Evolutionary conservation across 1,284 basidiomycete species (phyloP).

Genomic region (Uromyces viciae-fabae): DNA sequence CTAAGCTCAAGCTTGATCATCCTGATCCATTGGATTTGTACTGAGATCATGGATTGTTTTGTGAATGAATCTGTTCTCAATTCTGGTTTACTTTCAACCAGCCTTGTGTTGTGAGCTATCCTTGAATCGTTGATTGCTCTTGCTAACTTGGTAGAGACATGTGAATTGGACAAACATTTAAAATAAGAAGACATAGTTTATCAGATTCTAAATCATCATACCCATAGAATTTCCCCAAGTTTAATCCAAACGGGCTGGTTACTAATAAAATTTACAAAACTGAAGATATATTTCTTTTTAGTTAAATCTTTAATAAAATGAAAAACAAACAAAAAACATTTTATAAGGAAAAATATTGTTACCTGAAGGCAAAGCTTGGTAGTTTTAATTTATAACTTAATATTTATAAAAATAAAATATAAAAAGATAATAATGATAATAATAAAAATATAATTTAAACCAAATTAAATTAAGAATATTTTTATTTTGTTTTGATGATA

Average conservation of each 20-base stretch:
- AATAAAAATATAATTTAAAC: too few relatives aligned
- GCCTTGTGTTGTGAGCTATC: slow-evolving; percentile 6
- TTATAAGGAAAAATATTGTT: too few relatives aligned
- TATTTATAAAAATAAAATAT: too few relatives aligned
- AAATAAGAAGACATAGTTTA: slow-evolving; percentile 23
- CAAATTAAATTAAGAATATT: too few relatives aligned
- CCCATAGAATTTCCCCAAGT: neutral
- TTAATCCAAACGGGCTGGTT: slow-evolving; percentile 39
- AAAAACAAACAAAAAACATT: too few relatives aligned
- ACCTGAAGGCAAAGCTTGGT: too few relatives aligned
- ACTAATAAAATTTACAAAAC: too few relatives aligned
- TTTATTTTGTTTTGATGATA: too few relatives aligned
- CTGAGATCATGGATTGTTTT: slow-evolving; percentile 30
- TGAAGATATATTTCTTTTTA: too few relatives aligned
- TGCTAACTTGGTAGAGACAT: neutral
- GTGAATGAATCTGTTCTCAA: neutral
- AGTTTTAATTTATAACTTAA: too few relatives aligned
- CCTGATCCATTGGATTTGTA: slow-evolving; percentile 19
- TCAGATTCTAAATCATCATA: slow-evolving; percentile 2
- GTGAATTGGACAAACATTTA: neutral
- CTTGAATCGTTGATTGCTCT: neutral
- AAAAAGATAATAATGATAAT: too few relatives aligned
- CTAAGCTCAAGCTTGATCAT: neutral
- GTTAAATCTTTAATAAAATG: too few relatives aligned
- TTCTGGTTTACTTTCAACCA: slow-evolving; percentile 3